Conservation (phyloP, 2,329 filamentous ascomycete species). For the Huntiella bhutanensis region DNA sequence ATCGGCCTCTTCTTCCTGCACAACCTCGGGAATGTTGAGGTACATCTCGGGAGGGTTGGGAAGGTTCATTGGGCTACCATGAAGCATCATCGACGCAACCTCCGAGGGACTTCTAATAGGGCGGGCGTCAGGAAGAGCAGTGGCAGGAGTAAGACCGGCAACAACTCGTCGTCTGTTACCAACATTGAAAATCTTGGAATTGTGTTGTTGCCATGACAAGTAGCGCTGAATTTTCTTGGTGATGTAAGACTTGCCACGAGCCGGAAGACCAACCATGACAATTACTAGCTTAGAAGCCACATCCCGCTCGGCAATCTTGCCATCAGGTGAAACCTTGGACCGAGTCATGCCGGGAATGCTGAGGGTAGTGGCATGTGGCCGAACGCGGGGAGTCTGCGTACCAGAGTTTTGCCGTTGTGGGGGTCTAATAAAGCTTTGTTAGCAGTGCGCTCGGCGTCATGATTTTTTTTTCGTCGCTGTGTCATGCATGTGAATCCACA, state of each 20-base stretch:
- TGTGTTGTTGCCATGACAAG: constrained; percentile 91
- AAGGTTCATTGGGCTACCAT: constrained; percentile 26
- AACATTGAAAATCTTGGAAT: constrained; percentile 92
- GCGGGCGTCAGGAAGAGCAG: constrained; percentile 13
- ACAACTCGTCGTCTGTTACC: constrained; percentile 74
- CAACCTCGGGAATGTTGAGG: constrained; percentile 3
- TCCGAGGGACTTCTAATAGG: constrained; percentile 28
- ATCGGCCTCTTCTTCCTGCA: background rate
- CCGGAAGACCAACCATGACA: constrained; percentile 92
- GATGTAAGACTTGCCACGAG: constrained; percentile 93
- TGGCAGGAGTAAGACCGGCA: constrained; percentile 33
- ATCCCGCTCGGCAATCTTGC: constrained; percentile 81
- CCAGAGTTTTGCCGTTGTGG: constrained; percentile 57
- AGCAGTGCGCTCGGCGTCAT: background rate
- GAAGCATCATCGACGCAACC: constrained; percentile 38
- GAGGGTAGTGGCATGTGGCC: constrained; percentile 76
- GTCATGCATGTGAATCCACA: constrained; percentile 2
- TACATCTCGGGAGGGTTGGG: constrained; percentile 14
- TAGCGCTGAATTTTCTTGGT: constrained; percentile 96
- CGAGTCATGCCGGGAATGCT: constrained; percentile 94
- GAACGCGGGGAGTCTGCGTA: constrained; percentile 55
- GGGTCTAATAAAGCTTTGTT: constrained; percentile 26
- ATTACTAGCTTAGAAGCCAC: constrained; percentile 93
- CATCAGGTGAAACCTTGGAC: constrained; percentile 88
- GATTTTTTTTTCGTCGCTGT: background rate